A percentile compares a stretch with the other conserved stretches of the same genome.
Evolutionary conservation across 192 early-diverging fungal species (phyloP).

Genomic region (Rhizophlyctis rosea): DNA sequence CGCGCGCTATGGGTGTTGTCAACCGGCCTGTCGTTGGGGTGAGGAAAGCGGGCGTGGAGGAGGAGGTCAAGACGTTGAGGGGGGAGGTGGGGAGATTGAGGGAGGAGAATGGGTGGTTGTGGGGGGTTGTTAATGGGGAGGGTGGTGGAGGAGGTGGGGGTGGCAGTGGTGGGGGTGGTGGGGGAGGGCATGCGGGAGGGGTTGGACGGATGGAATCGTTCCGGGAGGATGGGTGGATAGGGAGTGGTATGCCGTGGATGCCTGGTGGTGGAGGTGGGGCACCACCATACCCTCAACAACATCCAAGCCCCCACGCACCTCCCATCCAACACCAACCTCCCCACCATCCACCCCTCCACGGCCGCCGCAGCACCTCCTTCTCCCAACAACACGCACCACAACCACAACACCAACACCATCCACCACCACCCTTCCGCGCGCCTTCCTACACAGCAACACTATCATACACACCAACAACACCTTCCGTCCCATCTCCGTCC

Average conservation of each 20-base stretch:
- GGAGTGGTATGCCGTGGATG: too few species aligned
- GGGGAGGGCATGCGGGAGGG: neutral
- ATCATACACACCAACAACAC: neutral
- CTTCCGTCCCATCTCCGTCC: neutral
- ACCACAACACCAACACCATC: neutral
- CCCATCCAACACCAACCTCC: too few species aligned
- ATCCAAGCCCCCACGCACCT: too few species aligned
- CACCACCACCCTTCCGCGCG: too few species aligned
- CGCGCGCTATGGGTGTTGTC: slow-evolving; percentile 39
- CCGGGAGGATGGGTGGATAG: neutral
- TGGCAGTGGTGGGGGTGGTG: neutral
- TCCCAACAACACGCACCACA: neutral
- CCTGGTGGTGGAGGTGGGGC: too few species aligned
- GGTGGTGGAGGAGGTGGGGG: neutral
- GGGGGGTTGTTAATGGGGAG: neutral
- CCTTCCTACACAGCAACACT: slow-evolving; percentile 1
- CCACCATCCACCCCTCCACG: too few species aligned
- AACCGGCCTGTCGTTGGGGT: slow-evolving; percentile 44
- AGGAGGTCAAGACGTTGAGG: slow-evolving; percentile 36
- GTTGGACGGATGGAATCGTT: neutral
- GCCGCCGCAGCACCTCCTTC: too few species aligned
- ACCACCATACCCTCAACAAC: too few species aligned
- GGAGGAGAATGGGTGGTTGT: neutral
- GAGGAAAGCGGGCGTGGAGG: slow-evolving; percentile 32
- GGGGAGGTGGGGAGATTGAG: slow-evolving; percentile 20